phyloP scores from a whole-genome alignment of 2,329 filamentous ascomycete genomes.

The Tolypocladium tundrense region DNA sequence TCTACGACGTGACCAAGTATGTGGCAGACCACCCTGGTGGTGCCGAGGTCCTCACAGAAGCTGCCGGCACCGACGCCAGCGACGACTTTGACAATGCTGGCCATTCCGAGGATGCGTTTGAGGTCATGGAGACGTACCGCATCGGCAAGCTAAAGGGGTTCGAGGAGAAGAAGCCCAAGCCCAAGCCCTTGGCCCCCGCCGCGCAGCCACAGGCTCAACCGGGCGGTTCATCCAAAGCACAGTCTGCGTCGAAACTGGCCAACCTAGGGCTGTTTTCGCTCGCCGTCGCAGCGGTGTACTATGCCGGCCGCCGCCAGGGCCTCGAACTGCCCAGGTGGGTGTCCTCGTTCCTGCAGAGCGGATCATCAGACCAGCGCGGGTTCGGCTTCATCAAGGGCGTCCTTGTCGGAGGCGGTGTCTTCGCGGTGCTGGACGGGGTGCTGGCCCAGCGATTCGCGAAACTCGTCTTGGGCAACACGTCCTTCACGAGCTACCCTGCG shows the following conservation, averaged over 20 bases:
- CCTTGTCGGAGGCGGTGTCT: constrained; percentile 21
- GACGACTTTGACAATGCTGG: constrained; percentile 77
- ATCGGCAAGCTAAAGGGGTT: constrained; percentile 27
- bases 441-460: constrained; percentile 5
- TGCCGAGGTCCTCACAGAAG: constrained; percentile 66
- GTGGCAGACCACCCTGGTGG: constrained; percentile 58
- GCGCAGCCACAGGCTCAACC: not conserved
- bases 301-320: constrained; percentile 5
- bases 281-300: constrained; percentile 11
- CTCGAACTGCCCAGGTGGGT: not conserved
- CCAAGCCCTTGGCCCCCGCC: not conserved
- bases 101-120: constrained; percentile 55
- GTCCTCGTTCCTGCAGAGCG: not conserved
- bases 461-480: constrained; percentile 4
- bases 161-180: constrained; percentile 6
- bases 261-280: constrained; percentile 10
- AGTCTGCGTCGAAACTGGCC: constrained; percentile 2
- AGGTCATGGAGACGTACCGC: constrained; percentile 27
- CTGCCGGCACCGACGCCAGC: constrained; percentile 67
- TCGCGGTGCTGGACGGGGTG: constrained; percentile 20
- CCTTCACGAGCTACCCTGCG: constrained; percentile 22
- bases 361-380: constrained; percentile 7
- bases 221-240: not conserved
- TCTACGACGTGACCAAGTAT: constrained; percentile 50
- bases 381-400: constrained; percentile 27